Evolutionary conservation across 2,329 filamentous ascomycete species (phyloP).

Genomic region (Paramyrothecium roridum): DNA sequence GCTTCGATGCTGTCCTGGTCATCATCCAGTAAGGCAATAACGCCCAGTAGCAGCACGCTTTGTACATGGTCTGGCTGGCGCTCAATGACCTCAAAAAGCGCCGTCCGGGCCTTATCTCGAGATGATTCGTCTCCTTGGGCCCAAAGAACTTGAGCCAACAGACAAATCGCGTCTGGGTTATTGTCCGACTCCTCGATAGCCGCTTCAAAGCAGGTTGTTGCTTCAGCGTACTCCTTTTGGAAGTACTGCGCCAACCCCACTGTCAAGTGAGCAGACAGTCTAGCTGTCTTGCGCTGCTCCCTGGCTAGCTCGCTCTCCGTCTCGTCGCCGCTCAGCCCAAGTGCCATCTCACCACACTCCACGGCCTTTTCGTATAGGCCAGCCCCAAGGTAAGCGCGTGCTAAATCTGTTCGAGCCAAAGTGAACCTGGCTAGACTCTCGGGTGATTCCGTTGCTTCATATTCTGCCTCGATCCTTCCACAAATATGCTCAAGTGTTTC

Average conservation of each 20-base stretch:
- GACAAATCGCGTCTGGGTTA: constrained; percentile 79
- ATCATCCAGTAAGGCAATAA: constrained; percentile 77
- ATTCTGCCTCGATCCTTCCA: constrained; percentile 70
- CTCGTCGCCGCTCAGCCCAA: constrained; percentile 74
- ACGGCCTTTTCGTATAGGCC: constrained; percentile 65
- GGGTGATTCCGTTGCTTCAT: constrained; percentile 77
- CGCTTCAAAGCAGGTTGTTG: constrained; percentile 75
- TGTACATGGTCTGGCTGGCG: constrained; percentile 71
- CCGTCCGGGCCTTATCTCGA: constrained; percentile 70
- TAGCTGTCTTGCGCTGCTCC: constrained; percentile 65
- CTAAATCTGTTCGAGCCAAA: constrained; percentile 81
- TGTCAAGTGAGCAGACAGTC: constrained; percentile 82
- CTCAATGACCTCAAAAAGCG: constrained; percentile 79
- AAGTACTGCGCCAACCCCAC: constrained; percentile 82
- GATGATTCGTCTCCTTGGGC: constrained; percentile 76
- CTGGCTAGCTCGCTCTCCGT: constrained; percentile 62
- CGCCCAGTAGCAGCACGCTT: constrained; percentile 76
- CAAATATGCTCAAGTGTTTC: constrained; percentile 65
- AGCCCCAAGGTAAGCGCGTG: constrained; percentile 74
- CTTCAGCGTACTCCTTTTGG: constrained; percentile 59
- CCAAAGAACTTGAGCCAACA: constrained; percentile 91
- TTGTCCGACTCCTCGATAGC: constrained; percentile 74
- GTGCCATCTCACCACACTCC: constrained; percentile 75
- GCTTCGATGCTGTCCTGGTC: constrained; percentile 79
- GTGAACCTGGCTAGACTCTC: constrained; percentile 73